Evolutionary conservation across 2,329 filamentous ascomycete species (phyloP).

Genomic region (Ascochyta viciae-villosae): DNA sequence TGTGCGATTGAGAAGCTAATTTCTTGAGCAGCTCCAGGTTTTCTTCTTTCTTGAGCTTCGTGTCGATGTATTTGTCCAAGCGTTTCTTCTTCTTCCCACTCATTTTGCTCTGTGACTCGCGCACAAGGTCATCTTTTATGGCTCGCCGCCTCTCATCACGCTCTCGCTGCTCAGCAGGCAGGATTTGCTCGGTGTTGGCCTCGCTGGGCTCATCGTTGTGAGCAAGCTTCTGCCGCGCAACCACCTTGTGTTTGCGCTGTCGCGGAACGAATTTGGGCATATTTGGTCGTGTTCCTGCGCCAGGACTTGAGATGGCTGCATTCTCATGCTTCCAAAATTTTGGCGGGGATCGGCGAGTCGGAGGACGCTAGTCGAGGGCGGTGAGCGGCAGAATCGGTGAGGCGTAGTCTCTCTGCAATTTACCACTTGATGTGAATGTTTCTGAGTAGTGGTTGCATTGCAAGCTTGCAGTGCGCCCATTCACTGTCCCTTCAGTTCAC

Average conservation of each 20-base stretch:
- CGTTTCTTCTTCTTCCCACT: constrained; percentile 72
- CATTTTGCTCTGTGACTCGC: constrained; percentile 62
- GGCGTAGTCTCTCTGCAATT: too few species aligned
- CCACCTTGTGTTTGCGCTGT: constrained; percentile 67
- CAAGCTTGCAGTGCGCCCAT: too few species aligned
- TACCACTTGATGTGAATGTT: too few species aligned
- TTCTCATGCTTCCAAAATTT: constrained; percentile 37
- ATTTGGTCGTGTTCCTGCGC: constrained; percentile 10
- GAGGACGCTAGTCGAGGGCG: constrained; percentile 9
- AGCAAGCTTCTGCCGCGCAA: constrained; percentile 67
- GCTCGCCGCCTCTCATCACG: constrained; percentile 60
- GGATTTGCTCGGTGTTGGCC: constrained; percentile 59
- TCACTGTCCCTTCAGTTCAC: too few species aligned
- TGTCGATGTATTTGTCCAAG: constrained; percentile 78
- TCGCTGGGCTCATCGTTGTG: constrained; percentile 51
- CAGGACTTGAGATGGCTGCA: constrained; percentile 7
- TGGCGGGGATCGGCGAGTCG: constrained; percentile 38
- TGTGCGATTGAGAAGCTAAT: constrained; percentile 68
- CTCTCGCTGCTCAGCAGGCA: constrained; percentile 59
- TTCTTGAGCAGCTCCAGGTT: constrained; percentile 84
- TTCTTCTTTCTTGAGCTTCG: constrained; percentile 93
- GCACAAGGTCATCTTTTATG: constrained; percentile 62
- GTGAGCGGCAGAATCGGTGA: constrained; percentile 29
- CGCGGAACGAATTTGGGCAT: constrained; percentile 58
- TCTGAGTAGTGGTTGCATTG: too few species aligned